A percentile compares a stretch with the other conserved stretches of the same genome.
These are phyloP conservation scores for Anthracocystis panici-leucophaei DNA, from an alignment of 1,284 basidiomycete genomes.

Conservation along the genomic window DNA sequence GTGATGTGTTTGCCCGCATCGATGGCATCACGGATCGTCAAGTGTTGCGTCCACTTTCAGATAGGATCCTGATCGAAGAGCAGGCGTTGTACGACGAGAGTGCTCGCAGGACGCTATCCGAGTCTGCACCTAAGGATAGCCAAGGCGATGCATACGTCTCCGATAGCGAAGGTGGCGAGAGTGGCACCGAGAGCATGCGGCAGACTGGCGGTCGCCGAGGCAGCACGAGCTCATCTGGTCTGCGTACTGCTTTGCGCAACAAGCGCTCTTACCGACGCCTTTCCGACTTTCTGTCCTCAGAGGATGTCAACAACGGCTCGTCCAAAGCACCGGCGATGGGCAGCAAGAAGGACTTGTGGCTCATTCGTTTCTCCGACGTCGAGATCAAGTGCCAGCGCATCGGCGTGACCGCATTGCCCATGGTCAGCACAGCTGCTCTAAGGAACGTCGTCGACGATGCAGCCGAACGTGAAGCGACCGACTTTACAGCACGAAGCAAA, in stretches of 20 bases:
- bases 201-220: conserved; percentile 13
- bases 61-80: conserved; percentile 87
- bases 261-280: conserved; percentile 62
- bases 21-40: conserved; percentile 77
- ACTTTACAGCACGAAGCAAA: conserved; percentile 55
- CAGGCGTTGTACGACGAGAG: conserved; percentile 72
- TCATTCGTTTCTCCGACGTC: conserved; percentile 94
- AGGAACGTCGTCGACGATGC: conserved; percentile 6
- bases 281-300: conserved; percentile 54
- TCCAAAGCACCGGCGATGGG: conserved; percentile 66
- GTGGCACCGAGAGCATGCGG: conserved; percentile 24
- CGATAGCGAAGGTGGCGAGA: conserved; percentile 40
- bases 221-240: conserved; percentile 28
- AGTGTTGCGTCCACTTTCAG: conserved; percentile 87
- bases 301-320: conserved; percentile 15
- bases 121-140: conserved; percentile 50
- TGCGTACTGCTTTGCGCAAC: conserved; percentile 55
- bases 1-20: conserved; percentile 93
- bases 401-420: conserved; percentile 86
- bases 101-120: conserved; percentile 62
- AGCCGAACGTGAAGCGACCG: conserved; percentile 15
- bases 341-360: conserved; percentile 83
- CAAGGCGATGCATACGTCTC: conserved; percentile 14
- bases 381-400: conserved; percentile 89
- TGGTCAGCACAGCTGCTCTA: conserved; percentile 75